phyloP scores from a whole-genome alignment of 2,329 filamentous ascomycete species.

The Drechslerella dactyloides region DNA sequence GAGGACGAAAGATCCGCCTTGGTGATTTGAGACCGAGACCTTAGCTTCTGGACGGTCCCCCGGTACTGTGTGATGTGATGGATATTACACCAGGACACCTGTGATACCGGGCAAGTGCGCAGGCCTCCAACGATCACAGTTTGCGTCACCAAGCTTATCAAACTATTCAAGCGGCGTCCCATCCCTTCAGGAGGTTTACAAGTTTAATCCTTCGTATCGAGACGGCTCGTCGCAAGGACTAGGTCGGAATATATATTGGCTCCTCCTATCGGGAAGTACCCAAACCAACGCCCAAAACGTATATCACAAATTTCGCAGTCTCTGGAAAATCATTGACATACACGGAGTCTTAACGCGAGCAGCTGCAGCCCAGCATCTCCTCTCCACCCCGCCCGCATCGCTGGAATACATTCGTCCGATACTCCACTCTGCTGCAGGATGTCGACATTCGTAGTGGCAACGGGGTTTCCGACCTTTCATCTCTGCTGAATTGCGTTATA shows the following conservation, averaged over 20 bases:
- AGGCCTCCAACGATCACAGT: slow-evolving; percentile 22
- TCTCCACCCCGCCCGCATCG: slow-evolving; percentile 42
- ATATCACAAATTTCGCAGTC: background rate
- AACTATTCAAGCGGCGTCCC: slow-evolving; percentile 35
- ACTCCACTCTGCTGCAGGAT: slow-evolving; percentile 49
- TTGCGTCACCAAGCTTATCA: slow-evolving; percentile 48
- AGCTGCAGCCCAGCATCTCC: slow-evolving; percentile 22
- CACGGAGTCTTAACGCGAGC: slow-evolving; percentile 28
- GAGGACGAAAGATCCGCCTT: slow-evolving; percentile 15
- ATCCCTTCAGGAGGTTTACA: slow-evolving; percentile 44
- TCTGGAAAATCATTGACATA: background rate
- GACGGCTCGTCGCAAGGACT: slow-evolving; percentile 20
- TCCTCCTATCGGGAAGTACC: slow-evolving; percentile 37
- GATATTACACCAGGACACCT: background rate
- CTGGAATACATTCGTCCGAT: slow-evolving; percentile 45
- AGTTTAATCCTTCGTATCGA: slow-evolving; percentile 41
- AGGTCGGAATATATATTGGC: slow-evolving; percentile 39
- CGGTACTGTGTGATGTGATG: no score
- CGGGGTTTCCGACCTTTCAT: slow-evolving; percentile 29
- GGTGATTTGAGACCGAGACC: no score
- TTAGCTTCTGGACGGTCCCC: no score
- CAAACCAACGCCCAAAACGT: slow-evolving; percentile 1
- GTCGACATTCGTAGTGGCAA: slow-evolving; percentile 51
- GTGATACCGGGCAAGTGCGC: slow-evolving; percentile 12
- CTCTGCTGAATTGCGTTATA: slow-evolving; percentile 34